These are phyloP conservation scores for Trametes cubensis DNA, from an alignment of 768 basidiomycete genomes.

Conservation along the genomic window DNA sequence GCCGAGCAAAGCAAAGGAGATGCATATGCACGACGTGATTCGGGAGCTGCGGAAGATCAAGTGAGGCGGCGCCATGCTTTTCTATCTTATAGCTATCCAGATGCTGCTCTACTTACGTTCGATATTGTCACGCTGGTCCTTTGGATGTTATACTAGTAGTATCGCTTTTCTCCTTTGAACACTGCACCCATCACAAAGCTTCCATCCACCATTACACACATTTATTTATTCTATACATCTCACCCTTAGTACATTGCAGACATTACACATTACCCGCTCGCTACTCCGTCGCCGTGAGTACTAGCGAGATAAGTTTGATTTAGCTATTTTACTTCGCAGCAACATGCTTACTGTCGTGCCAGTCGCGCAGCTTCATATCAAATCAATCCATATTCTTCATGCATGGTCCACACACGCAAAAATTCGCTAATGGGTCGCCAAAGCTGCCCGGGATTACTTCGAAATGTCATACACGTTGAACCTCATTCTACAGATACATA, in stretches of 20 bases:
- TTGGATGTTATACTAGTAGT: background rate
- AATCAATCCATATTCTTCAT: too few species aligned
- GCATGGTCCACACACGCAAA: too few species aligned
- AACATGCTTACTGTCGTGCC: background rate
- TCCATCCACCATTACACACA: background rate
- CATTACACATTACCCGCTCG: background rate
- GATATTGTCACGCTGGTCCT: background rate
- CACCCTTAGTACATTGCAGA: background rate
- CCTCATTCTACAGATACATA: too few species aligned
- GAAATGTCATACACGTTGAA: too few species aligned
- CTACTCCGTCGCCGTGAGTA: too few species aligned
- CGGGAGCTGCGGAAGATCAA: conserved; percentile 47
- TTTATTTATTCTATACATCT: conserved; percentile 1
- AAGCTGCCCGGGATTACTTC: too few species aligned
- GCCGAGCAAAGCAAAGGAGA: conserved; percentile 35
- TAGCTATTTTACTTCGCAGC: too few species aligned
- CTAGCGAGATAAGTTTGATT: too few species aligned
- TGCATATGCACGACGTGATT: conserved; percentile 47
- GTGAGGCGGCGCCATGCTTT: conserved; percentile 9
- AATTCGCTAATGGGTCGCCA: too few species aligned
- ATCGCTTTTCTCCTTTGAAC: background rate
- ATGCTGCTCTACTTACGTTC: background rate
- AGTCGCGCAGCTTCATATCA: background rate
- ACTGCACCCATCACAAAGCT: background rate
- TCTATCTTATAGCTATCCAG: conserved; percentile 10